phyloP scores from a whole-genome alignment of 2,329 filamentous ascomycete genomes.

The Claviceps sorghi region DNA sequence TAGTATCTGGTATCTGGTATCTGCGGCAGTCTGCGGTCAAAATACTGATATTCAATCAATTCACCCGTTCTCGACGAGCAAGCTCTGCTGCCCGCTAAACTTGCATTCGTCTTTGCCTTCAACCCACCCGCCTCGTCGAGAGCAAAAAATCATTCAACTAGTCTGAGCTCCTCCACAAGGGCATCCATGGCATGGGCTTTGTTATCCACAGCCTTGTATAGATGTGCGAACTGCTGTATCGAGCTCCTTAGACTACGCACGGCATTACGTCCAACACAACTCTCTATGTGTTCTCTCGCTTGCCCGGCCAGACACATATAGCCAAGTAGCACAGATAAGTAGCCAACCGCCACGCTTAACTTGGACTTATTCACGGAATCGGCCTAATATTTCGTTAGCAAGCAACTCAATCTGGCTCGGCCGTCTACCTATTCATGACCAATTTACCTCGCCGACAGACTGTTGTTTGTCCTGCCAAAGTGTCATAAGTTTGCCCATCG shows the following conservation, averaged over 20 bases:
- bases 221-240: slow-evolving; percentile 38
- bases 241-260: slow-evolving; percentile 33
- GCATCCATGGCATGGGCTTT: slow-evolving; percentile 24
- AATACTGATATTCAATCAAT: neutral
- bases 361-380: slow-evolving; percentile 61
- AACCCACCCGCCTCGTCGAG: neutral
- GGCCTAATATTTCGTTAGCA: slow-evolving; percentile 28
- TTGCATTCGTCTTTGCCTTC: neutral
- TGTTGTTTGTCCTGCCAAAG: slow-evolving; percentile 56
- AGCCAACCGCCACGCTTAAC: slow-evolving; percentile 72
- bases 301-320: slow-evolving; percentile 52
- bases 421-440: neutral
- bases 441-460: slow-evolving; percentile 51
- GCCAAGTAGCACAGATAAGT: slow-evolving; percentile 70
- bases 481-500: slow-evolving; percentile 44
- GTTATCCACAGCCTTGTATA: slow-evolving; percentile 35
- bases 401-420: neutral
- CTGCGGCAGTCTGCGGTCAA: neutral
- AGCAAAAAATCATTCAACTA: neutral
- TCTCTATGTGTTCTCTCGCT: slow-evolving; percentile 28
- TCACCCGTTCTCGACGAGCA: neutral
- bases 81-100: no score
- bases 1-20: neutral
- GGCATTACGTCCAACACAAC: slow-evolving; percentile 27
- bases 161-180: slow-evolving; percentile 22